These are phyloP conservation scores for Tulasnella sp. DNA, from an alignment of 768 basidiomycete genomes.

Conservation along the genomic window DNA sequence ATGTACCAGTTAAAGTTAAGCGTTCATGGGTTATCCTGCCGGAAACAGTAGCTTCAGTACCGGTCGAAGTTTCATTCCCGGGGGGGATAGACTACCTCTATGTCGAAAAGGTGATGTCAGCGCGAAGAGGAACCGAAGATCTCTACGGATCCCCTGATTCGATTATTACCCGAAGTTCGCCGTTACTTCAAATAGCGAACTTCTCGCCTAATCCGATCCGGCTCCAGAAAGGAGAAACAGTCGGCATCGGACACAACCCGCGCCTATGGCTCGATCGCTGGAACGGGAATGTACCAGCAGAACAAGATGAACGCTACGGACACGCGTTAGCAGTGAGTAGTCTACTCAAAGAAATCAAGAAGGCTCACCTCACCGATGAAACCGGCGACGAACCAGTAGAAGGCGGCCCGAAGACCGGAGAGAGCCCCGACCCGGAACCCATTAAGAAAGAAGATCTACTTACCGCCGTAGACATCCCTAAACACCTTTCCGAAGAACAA, in stretches of 20 bases:
- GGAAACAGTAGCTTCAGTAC: not conserved
- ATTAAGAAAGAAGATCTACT: constrained; percentile 17
- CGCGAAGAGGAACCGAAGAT: not conserved
- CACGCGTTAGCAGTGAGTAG: not conserved
- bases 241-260: not conserved
- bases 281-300: not conserved
- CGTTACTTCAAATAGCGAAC: not conserved
- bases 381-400: constrained; percentile 31
- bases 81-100: not conserved
- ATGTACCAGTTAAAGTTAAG: not conserved
- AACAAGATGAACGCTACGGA: not conserved
- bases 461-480: constrained; percentile 29
- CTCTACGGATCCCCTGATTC: not conserved
- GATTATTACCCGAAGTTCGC: not conserved
- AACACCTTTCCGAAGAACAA: constrained; percentile 28
- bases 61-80: not conserved
- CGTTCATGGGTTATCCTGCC: not conserved
- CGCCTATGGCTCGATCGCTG: not conserved
- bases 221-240: not conserved
- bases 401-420: constrained; percentile 36
- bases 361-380: not conserved
- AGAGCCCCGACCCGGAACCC: constrained; percentile 30
- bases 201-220: not conserved
- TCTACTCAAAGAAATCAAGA: not conserved
- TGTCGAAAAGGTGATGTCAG: not conserved